Evolutionary conservation across 306 rosid species (phyloP), one percentile per base, ranked within the genome.

Genomic region (Hippophae tibetana): DNA sequence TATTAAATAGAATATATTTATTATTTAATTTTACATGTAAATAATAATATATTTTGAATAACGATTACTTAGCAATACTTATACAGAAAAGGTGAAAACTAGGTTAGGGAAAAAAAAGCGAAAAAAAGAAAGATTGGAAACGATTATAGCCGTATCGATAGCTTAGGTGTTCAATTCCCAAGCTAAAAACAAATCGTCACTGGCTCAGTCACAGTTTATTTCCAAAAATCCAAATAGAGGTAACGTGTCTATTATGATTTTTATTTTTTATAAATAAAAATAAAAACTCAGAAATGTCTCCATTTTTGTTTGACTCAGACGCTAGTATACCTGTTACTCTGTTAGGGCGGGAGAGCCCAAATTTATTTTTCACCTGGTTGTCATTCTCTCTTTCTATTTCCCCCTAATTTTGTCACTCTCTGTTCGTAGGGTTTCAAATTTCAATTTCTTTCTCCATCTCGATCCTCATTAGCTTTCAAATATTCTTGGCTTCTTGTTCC

Each of bases 261-360:
- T 1, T 31, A 31, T 31, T 31, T 31, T 2, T 31, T 31, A 31
- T 31, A 31, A 31, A 59, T 10, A 31, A 73, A 61, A 65, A 60
- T 69, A 63, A 12, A 53, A 56, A 75, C 44, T 12, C 72, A 44
- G 59, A 67, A 51, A 52, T 60, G 62, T 81, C 62, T 54, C 70
- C 83, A 65, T 73, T 73, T 72, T 72, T 73, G 61, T 11, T 56
- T 68, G 73, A 71, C 72, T 72, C 62, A 60, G 59, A 64, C 76
- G 62, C 8, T 69, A 53, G 79, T 69, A 46, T 58, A 58, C 75
- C 59, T 31, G 38, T 31, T 31, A 31, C 38, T 62, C 76, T 52
- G 73, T 67, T 74, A 67, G 84, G 75, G 99, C 99, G 99, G 96
- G 96, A 31, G 38, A 92, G 85, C 79, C 74, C 74, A 67, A 76